Evolutionary conservation across 192 early-diverging fungal species (phyloP).

Genomic region (Tieghemiomyces parasiticus): DNA sequence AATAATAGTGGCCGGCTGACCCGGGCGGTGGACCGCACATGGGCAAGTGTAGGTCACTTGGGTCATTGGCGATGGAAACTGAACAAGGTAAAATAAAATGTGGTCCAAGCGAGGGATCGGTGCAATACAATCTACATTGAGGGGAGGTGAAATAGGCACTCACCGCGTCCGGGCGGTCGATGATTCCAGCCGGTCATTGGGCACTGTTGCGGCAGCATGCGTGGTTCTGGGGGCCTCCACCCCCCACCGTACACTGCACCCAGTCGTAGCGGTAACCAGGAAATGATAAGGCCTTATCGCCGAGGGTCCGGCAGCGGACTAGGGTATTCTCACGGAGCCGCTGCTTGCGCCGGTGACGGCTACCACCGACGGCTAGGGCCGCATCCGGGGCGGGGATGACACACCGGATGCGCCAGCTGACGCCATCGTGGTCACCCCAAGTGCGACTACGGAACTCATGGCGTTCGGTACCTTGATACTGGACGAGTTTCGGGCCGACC

Average conservation of each 20-base stretch:
- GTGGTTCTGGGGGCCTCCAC: background rate
- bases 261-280: conserved; percentile 3
- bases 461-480: background rate
- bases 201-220: background rate
- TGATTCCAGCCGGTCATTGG: background rate
- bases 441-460: background rate
- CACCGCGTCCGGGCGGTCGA: background rate
- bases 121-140: background rate
- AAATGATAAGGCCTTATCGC: background rate
- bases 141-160: too few species aligned
- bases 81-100: background rate
- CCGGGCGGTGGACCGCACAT: too few species aligned
- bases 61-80: too few species aligned
- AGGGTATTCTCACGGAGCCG: conserved; percentile 6
- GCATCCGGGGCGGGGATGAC: background rate
- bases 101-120: background rate
- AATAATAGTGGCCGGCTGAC: too few species aligned
- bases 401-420: background rate
- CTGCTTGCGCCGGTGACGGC: background rate
- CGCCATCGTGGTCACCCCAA: conserved; percentile 4
- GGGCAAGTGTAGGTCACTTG: too few species aligned
- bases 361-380: background rate
- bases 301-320: conserved; percentile 4
- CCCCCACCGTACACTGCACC: background rate
- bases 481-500: conserved; percentile 33